Evolutionary conservation across 2,329 filamentous ascomycete genomes (phyloP), one percentile per base, ranked within the genome.

Genomic region (Curvularia hawaiiensis): DNA sequence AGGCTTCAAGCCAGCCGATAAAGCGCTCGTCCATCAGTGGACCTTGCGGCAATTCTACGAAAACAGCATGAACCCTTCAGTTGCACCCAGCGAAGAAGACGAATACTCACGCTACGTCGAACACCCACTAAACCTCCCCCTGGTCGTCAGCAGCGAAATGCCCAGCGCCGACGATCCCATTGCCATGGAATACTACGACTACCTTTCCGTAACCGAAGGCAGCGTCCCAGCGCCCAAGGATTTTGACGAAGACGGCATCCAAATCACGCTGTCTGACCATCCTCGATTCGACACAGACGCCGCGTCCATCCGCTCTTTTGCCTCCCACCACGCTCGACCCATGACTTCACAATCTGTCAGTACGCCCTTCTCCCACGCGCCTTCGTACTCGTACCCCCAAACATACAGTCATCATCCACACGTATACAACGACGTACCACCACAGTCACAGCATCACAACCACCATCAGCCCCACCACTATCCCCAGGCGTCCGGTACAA

Each of bases 41-140:
- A 96, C 91, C 0, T 89, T 97, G 47, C 89, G 89, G 18, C 90
- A 96, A 70, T 89, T 97, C 49, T 90, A 97, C 44, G 84, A 88
- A 52, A 90, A 93, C 73, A 95, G 91, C 5, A 83, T 98, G 44
- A 90, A 97, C 64, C 95, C 95, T 1, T 88, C 87, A 0, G 91
- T 99, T 38, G 90, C 85, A 8, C 78, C 83, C 8, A 84, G 86
- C 39, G 94, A 98, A 78, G 86, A 88, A 24, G 88, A 90, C 46
- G 95, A 98, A 73, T 99, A 99, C 74, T 85, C 88, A 57, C 87
- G 90, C 24, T 99, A 98, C 76, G 88, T 99, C 64, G 87, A 73
- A 12, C 95, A 99, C 70, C 93, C 95, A 1, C 88, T 96, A 54
- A 93, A 89, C 52, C 86, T 99, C 0, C 92, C 94, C 0, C 83